phyloP scores from a whole-genome alignment of 345 rosid genomes.

The Pseudoturritis turrita region DNA sequence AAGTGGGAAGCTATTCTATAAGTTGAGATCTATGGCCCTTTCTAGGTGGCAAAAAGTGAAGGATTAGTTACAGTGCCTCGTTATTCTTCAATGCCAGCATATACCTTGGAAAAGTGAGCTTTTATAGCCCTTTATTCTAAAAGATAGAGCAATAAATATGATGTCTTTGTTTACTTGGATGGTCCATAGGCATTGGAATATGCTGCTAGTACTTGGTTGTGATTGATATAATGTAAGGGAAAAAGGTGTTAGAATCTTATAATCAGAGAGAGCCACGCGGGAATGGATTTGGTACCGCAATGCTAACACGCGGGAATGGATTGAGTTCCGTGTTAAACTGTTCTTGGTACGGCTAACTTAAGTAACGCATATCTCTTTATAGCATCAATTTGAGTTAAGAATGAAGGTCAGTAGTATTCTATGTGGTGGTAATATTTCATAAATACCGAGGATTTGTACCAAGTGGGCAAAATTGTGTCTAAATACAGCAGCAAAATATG shows the following conservation, averaged over 20 bases:
- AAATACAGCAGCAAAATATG: neutral
- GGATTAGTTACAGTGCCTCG: slow-evolving; percentile 1
- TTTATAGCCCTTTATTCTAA: slow-evolving; percentile 1
- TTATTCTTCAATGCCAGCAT: slow-evolving; percentile 9
- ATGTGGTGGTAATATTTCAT: slow-evolving; percentile 1
- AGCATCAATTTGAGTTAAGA: neutral
- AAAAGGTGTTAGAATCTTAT: slow-evolving; percentile 8
- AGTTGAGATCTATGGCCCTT: slow-evolving; percentile 4
- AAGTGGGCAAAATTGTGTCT: neutral
- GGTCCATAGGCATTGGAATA: slow-evolving; percentile 17
- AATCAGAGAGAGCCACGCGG: neutral
- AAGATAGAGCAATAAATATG: neutral
- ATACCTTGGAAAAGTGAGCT: slow-evolving; percentile 20
- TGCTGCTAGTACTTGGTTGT: slow-evolving; percentile 18
- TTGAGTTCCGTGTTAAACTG: slow-evolving; percentile 9
- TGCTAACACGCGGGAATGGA: neutral
- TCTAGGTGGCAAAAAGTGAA: slow-evolving; percentile 24
- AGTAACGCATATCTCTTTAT: neutral
- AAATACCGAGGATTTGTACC: neutral
- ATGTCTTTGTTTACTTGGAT: neutral
- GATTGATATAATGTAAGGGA: neutral
- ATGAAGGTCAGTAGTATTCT: neutral
- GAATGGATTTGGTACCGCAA: neutral
- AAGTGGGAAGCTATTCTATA: neutral
- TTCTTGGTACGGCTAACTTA: neutral